Percentiles rank a stretch among this genome's conserved stretches.
phyloP scores from a whole-genome alignment of 73 alveolate genomes.

The Stentor coeruleus region DNA sequence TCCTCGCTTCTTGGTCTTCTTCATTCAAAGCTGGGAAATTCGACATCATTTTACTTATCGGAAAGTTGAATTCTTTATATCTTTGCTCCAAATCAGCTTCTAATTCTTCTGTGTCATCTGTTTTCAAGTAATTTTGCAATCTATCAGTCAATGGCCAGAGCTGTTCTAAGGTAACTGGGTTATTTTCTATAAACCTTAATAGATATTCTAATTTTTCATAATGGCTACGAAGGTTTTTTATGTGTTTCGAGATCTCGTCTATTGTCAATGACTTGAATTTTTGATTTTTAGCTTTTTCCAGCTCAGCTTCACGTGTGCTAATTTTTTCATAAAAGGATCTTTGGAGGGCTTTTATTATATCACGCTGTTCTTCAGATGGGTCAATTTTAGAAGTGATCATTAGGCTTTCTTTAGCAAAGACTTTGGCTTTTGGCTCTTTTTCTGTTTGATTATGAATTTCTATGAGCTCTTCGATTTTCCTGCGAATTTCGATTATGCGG shows the following conservation, averaged over 20 bases:
- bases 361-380: slow-evolving; percentile 13
- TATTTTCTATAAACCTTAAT: slow-evolving; percentile 3
- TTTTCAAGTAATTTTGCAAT: not conserved
- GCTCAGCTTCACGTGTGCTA: slow-evolving; percentile 1
- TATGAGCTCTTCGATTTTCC: slow-evolving; percentile 47
- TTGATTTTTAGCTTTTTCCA: slow-evolving; percentile 19
- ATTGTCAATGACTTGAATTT: slow-evolving; percentile 22
- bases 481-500: slow-evolving; percentile 29
- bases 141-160: not conserved
- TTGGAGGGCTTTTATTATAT: not conserved
- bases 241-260: slow-evolving; percentile 25
- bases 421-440: slow-evolving; percentile 43
- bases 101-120: not conserved
- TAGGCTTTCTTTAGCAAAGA: slow-evolving; percentile 42
- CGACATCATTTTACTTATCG: not conserved
- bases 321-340: slow-evolving; percentile 13
- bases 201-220: not conserved
- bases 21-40: not conserved
- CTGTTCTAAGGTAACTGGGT: not conserved
- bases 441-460: slow-evolving; percentile 44
- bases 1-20: not conserved
- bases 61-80: not conserved
- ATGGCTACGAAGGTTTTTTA: not conserved
- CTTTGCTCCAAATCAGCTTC: slow-evolving; percentile 15
- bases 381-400: slow-evolving; percentile 6